Percentiles rank a stretch among this genome's conserved stretches.
phyloP scores from a whole-genome alignment of 306 rosid species.

The Begonia loranthoides region DNA sequence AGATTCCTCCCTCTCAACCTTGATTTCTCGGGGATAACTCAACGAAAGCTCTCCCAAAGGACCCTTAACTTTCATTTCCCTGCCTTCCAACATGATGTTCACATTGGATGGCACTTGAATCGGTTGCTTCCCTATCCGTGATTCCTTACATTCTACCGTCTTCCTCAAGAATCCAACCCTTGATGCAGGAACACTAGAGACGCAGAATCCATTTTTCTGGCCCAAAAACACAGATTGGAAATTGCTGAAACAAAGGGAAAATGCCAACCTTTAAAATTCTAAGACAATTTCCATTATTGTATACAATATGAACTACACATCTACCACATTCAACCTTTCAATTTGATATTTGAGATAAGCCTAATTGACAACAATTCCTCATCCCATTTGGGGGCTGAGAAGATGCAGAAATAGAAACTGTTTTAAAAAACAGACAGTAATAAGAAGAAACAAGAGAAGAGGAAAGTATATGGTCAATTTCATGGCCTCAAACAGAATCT shows the following conservation, averaged over 20 bases:
- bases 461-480: too few relatives aligned
- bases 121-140: conserved; percentile 92
- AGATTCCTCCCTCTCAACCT: conserved; percentile 50
- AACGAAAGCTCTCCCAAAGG: conserved; percentile 82
- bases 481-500: too few relatives aligned
- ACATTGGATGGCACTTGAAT: conserved; percentile 66
- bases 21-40: conserved; percentile 73
- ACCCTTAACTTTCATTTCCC: conserved; percentile 66
- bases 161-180: conserved; percentile 37
- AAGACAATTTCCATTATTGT: too few relatives aligned
- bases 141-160: conserved; percentile 74
- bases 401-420: too few relatives aligned
- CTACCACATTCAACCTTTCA: too few relatives aligned
- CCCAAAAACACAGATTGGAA: conserved; percentile 60
- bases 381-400: too few relatives aligned
- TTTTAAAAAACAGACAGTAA: too few relatives aligned
- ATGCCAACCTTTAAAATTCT: too few relatives aligned
- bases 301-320: too few relatives aligned
- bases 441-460: too few relatives aligned
- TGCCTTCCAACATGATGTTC: conserved; percentile 61
- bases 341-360: too few relatives aligned
- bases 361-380: too few relatives aligned
- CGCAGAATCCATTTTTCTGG: conserved; percentile 28
- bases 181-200: conserved; percentile 24
- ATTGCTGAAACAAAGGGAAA: conserved; percentile 41